Conservation (phyloP, 805 yeast genomes). For the Kluyveromyces aestuarii region DNA sequence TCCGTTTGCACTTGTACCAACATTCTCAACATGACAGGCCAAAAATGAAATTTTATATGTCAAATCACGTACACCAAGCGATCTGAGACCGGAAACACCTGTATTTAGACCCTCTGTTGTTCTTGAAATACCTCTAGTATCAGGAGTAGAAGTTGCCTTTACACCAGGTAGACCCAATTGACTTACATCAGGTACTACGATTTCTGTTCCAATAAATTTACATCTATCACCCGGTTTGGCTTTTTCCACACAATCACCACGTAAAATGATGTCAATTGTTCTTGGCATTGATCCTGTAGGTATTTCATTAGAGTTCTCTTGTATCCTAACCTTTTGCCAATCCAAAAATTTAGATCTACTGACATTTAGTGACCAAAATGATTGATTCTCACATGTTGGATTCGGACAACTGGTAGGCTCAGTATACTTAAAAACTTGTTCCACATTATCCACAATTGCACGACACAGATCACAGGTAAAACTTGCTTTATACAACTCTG, state of each 20-base stretch:
- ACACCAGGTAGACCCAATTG: constrained; percentile 94
- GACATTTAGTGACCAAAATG: constrained; percentile 76
- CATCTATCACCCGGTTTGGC: constrained; percentile 98
- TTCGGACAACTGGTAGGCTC: constrained; percentile 90
- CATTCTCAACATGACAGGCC: constrained; percentile 82
- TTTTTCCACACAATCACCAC: constrained; percentile 91
- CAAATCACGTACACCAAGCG: constrained; percentile 90
- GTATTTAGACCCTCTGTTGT: constrained; percentile 59
- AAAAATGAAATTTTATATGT: constrained; percentile 86
- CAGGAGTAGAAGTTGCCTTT: constrained; percentile 74
- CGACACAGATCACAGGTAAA: constrained; percentile 86
- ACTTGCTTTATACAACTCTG: constrained; percentile 79
- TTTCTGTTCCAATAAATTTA: constrained; percentile 87
- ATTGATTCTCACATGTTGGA: constrained; percentile 79
- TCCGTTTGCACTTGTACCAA: constrained; percentile 26
- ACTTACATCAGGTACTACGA: constrained; percentile 88
- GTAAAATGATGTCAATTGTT: constrained; percentile 79
- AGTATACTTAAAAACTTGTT: constrained; percentile 86
- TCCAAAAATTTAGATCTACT: constrained; percentile 81
- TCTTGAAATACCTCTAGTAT: constrained; percentile 38
- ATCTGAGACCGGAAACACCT: constrained; percentile 81
- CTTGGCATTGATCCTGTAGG: constrained; percentile 99
- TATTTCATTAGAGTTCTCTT: constrained; percentile 91
- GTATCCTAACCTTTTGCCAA: constrained; percentile 95
- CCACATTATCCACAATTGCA: constrained; percentile 78